phyloP scores from a whole-genome alignment of 345 rosid genomes.

The Conringia planisiliqua region DNA sequence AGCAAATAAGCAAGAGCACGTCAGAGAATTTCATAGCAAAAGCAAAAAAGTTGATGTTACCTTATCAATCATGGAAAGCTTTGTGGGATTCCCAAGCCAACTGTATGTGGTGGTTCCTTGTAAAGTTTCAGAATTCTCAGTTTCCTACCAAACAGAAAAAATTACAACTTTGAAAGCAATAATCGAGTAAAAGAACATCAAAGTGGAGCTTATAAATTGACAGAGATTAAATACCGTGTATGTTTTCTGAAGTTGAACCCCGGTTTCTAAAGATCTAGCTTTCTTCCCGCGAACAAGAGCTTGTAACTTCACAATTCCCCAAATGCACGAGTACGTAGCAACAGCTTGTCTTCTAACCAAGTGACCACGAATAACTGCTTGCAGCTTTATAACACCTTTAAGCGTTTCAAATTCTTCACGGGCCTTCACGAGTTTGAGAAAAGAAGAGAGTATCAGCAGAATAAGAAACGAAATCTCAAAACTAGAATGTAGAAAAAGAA shows the following conservation, averaged over 20 bases:
- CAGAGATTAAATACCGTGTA: slow-evolving; percentile 11
- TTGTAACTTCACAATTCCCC: slow-evolving; percentile 66
- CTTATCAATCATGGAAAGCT: slow-evolving; percentile 53
- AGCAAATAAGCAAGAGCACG: slow-evolving; percentile 7
- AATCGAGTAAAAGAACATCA: background rate
- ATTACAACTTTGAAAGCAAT: background rate
- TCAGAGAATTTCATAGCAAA: background rate
- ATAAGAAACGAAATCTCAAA: background rate
- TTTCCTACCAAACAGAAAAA: slow-evolving; percentile 37
- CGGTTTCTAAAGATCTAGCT: slow-evolving; percentile 44
- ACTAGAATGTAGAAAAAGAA: slow-evolving; percentile 9
- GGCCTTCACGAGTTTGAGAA: slow-evolving; percentile 40
- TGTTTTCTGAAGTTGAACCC: slow-evolving; percentile 36
- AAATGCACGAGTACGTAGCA: slow-evolving; percentile 61
- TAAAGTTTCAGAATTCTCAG: slow-evolving; percentile 28
- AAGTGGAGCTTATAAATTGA: background rate
- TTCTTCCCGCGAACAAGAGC: slow-evolving; percentile 54
- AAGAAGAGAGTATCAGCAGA: slow-evolving; percentile 5
- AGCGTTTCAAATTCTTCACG: slow-evolving; percentile 51
- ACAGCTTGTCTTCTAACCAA: slow-evolving; percentile 83
- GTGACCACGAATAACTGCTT: slow-evolving; percentile 75
- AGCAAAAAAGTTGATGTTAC: slow-evolving; percentile 29
- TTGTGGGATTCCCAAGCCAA: slow-evolving; percentile 39
- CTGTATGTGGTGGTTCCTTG: slow-evolving; percentile 26
- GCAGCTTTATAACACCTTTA: slow-evolving; percentile 61